These are phyloP conservation scores for Trichoderma sp. DNA, from an alignment of 2,329 filamentous ascomycete species.

Conservation along the genomic window DNA sequence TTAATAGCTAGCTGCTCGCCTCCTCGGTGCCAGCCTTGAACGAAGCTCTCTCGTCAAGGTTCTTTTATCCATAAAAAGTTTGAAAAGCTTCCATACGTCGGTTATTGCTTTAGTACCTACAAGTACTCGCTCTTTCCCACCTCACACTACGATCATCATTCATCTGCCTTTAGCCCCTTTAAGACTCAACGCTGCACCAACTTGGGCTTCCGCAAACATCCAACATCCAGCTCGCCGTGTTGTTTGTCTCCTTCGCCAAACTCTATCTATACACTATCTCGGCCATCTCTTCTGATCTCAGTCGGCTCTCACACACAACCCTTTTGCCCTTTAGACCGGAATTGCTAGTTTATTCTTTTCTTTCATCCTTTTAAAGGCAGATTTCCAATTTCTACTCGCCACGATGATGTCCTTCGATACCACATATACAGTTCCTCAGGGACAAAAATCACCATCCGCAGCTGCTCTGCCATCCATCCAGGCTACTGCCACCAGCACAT, in stretches of 20 bases:
- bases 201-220: background rate
- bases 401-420: constrained; percentile 53
- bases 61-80: background rate
- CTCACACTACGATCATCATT: background rate
- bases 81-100: background rate
- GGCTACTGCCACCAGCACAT: constrained; percentile 6
- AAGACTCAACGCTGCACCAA: constrained; percentile 1
- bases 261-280: background rate
- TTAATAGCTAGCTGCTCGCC: constrained; percentile 16
- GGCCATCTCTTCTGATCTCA: background rate
- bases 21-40: constrained; percentile 5
- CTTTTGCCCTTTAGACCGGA: background rate
- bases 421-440: constrained; percentile 43
- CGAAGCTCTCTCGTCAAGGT: background rate
- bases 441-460: constrained; percentile 34
- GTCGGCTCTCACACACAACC: background rate
- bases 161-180: background rate
- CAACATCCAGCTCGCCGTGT: background rate
- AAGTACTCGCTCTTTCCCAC: background rate
- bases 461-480: constrained; percentile 13
- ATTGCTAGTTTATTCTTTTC: background rate
- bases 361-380: background rate
- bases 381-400: background rate
- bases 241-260: constrained; percentile 1
- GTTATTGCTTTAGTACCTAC: background rate